Base-by-base conservation (phyloP, 208 protist species). In the Trypanosoma platydactyli region DNA sequence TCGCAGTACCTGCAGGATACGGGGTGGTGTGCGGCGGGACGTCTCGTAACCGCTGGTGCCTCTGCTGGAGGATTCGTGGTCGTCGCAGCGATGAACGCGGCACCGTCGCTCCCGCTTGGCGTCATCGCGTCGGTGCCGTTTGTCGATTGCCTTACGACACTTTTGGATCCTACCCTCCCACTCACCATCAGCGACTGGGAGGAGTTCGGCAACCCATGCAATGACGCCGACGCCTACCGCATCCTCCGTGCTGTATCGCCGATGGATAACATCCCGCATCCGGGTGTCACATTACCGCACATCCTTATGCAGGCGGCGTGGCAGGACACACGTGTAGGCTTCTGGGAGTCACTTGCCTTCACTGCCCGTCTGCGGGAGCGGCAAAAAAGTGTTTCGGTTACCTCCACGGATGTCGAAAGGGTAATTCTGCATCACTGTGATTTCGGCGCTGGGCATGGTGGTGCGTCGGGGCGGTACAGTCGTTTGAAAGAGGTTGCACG, bases 201-300 rank as follows among this genome's bases (percentile, higher is more conserved):
- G 30, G 94, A 97, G 81, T 98, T 84, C 70, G 93, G 93, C 42
- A 96, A 96, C 74, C 92, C 92, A 7, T 50, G 86, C 27, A 64
- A 87, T 5, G 65, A 84, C 50, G 13, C 29, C 0, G 69, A 71
- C 45, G 89, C 81, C 33, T 90, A 94, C 68, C 66, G 84, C 57
- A 78, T 92, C 38, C 57, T 93, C 12, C 71, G 77, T 40, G 44
- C 59, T n/a, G 80, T 95, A 41, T 88, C 83, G 16, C 89, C 91
- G 3, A 77, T 90, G 48, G 80, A 95, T 45, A 92, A 83, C 27
- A 67, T 97, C n/a, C 59, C 73, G 0, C 46, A 64, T 1, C 15
- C 40, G 27, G 59, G 27, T n/a, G 48, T 46, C 5, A 13, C 27
- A 15, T 35, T 83, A 13, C 79, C 77, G 25, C 76, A 86, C 40